Conservation (phyloP, 257 asterid species). For the Voacanga thouarsii region DNA sequence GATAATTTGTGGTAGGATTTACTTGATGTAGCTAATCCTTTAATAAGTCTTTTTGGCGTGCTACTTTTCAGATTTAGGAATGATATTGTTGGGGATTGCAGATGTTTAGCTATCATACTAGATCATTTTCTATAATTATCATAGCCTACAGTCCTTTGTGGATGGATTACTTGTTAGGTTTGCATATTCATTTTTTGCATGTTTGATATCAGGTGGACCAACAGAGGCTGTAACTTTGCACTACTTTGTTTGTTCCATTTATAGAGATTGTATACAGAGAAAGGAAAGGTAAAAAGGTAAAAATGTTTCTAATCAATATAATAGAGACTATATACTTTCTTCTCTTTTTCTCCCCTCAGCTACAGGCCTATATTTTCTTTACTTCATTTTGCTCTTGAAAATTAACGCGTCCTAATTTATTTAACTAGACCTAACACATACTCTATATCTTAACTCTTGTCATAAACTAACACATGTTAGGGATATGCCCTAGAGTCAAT, state of each 20-base stretch:
- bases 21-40: neutral
- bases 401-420: no score
- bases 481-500: no score
- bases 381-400: no score
- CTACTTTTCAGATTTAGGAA: neutral
- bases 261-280: slow-evolving; percentile 57
- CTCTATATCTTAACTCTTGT: no score
- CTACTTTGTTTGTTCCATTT: slow-evolving; percentile 74
- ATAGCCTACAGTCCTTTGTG: neutral
- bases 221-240: slow-evolving; percentile 66
- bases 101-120: neutral
- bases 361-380: no score
- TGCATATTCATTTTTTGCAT: neutral
- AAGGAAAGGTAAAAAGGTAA: slow-evolving; percentile 67
- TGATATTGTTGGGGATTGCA: neutral
- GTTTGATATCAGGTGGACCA: slow-evolving; percentile 52
- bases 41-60: neutral
- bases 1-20: neutral
- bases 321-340: no score
- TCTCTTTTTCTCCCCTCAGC: no score
- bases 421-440: no score
- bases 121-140: neutral
- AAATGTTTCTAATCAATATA: no score
- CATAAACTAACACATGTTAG: no score
- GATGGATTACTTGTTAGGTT: neutral